Percentiles rank a stretch among this genome's conserved stretches.
Conservation (phyloP, 345 rosid genomes). For the Gossypium herbaceum region DNA sequence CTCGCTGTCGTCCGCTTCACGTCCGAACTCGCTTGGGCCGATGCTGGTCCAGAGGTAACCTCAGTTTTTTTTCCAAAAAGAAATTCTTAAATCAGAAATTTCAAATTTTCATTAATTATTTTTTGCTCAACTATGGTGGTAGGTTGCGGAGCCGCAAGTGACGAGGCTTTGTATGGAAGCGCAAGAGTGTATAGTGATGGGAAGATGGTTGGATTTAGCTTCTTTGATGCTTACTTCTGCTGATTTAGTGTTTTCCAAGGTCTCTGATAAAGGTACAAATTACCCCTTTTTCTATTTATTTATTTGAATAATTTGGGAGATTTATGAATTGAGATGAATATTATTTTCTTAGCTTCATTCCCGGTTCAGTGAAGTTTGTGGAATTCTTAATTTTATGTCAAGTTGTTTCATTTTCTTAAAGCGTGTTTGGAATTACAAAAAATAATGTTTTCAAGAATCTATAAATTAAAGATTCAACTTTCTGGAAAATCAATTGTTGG, state of each 20-base stretch:
- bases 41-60: conserved; percentile 91
- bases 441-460: not conserved
- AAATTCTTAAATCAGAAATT: not conserved
- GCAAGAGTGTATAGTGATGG: conserved; percentile 52
- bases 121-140: not conserved
- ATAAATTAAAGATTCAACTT: not conserved
- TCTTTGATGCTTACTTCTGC: conserved; percentile 87
- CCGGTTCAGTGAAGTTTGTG: not conserved
- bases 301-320: not conserved
- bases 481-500: not conserved
- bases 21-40: conserved; percentile 93
- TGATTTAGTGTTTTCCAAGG: conserved; percentile 76
- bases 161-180: conserved; percentile 75
- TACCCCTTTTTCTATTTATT: not conserved
- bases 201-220: conserved; percentile 78
- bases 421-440: not conserved
- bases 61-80: not conserved
- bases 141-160: conserved; percentile 82
- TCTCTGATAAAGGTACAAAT: conserved; percentile 79
- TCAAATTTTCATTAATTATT: not conserved
- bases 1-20: conserved; percentile 89
- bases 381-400: not conserved
- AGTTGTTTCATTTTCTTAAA: not conserved
- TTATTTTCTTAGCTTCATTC: not conserved
- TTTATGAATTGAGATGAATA: not conserved